Conservation (phyloP, 2,329 filamentous ascomycete species). For the Ophiognomonia clavigignenti-juglandacearum region DNA sequence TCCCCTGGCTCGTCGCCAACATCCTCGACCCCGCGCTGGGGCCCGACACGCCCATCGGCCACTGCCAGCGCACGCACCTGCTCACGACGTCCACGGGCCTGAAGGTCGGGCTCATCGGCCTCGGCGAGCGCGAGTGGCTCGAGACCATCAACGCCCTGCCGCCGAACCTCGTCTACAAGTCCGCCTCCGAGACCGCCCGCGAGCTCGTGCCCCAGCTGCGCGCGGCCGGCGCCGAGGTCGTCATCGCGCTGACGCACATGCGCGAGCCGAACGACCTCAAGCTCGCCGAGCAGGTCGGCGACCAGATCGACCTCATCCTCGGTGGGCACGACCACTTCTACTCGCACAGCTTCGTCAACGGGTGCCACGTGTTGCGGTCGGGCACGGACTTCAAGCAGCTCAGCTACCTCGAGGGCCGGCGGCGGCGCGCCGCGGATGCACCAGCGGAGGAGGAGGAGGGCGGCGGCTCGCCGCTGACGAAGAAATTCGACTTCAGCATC, state of each 20-base stretch:
- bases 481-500: slow-evolving; percentile 82
- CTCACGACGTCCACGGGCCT: slow-evolving; percentile 77
- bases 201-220: slow-evolving; percentile 70
- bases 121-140: slow-evolving; percentile 85
- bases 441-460: too few species aligned
- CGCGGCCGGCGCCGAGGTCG: slow-evolving; percentile 72
- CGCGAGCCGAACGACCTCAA: slow-evolving; percentile 88
- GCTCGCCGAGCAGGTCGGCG: slow-evolving; percentile 68
- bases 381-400: slow-evolving; percentile 91
- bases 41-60: slow-evolving; percentile 67
- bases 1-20: slow-evolving; percentile 88
- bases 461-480: slow-evolving; percentile 42
- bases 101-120: slow-evolving; percentile 78
- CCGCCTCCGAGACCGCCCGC: slow-evolving; percentile 68
- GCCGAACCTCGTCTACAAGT: slow-evolving; percentile 76
- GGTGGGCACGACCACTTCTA: slow-evolving; percentile 93
- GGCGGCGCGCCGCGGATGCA: slow-evolving; percentile 40
- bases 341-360: slow-evolving; percentile 69
- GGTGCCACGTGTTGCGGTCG: slow-evolving; percentile 78
- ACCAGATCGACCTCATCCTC: slow-evolving; percentile 77
- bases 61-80: slow-evolving; percentile 71
- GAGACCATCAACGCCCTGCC: slow-evolving; percentile 84
- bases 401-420: slow-evolving; percentile 77
- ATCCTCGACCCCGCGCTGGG: slow-evolving; percentile 80
- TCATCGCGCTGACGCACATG: slow-evolving; percentile 80